Conservation (phyloP, 2,329 filamentous ascomycete genomes). For the Diplocarpon mali region DNA sequence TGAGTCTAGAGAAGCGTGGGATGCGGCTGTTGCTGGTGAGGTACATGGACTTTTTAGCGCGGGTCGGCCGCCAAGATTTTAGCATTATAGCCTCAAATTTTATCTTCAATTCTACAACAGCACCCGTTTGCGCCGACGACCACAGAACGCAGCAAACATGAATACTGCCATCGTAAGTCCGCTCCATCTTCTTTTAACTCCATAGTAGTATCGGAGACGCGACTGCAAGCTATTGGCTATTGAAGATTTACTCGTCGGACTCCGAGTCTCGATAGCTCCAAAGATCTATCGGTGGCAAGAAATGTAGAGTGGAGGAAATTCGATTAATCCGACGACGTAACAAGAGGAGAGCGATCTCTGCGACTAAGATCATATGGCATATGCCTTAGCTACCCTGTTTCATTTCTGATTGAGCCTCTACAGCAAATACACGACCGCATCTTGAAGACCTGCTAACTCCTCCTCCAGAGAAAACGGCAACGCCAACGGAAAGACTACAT, state of each 20-base stretch:
- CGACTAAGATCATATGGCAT: too few species aligned
- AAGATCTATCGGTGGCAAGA: too few species aligned
- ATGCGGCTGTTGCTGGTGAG: background rate
- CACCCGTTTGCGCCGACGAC: slow-evolving; percentile 3
- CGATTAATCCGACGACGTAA: too few species aligned
- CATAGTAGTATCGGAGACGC: too few species aligned
- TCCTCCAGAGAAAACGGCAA: slow-evolving; percentile 53
- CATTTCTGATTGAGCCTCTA: background rate
- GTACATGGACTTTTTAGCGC: slow-evolving; percentile 13
- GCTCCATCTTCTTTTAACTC: background rate
- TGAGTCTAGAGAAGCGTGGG: background rate
- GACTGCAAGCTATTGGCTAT: too few species aligned
- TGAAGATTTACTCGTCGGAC: too few species aligned
- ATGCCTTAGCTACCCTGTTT: background rate
- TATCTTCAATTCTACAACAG: slow-evolving; percentile 8
- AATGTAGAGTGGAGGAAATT: too few species aligned
- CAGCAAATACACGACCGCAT: background rate
- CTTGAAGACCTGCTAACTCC: slow-evolving; percentile 10
- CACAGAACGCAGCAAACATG: slow-evolving; percentile 12
- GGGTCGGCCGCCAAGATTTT: slow-evolving; percentile 1
- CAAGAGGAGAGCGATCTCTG: too few species aligned
- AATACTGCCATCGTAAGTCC: slow-evolving; percentile 21
- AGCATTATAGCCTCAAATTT: slow-evolving; percentile 9
- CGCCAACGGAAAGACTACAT: slow-evolving; percentile 79
- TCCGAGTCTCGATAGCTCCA: too few species aligned